phyloP scores from a whole-genome alignment of 306 rosid genomes.

The Lupinus albus region DNA sequence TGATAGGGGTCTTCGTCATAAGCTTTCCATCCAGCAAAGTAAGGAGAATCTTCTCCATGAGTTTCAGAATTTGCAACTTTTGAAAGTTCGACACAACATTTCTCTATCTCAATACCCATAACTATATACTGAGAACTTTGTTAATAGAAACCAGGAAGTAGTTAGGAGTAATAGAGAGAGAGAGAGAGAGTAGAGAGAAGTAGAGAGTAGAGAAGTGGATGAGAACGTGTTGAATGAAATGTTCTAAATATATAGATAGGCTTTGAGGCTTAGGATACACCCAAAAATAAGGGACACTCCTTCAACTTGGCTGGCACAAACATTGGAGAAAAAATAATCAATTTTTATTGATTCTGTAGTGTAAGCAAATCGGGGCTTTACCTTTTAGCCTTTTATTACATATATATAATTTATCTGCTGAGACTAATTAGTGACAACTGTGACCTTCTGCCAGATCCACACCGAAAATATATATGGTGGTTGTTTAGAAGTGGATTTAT shows the following conservation, averaged over 20 bases:
- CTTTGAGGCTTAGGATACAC: constrained; percentile 32
- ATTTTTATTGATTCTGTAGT: constrained; percentile 50
- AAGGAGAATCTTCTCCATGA: constrained; percentile 93
- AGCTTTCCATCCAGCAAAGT: constrained; percentile 97
- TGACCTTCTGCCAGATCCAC: constrained; percentile 53
- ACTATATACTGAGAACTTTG: background rate
- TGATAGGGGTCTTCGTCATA: constrained; percentile 84
- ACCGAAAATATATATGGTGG: constrained; percentile 50
- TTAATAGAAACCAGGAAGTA: constrained; percentile 28
- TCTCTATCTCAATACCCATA: constrained; percentile 70
- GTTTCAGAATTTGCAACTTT: constrained; percentile 73
- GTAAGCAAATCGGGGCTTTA: constrained; percentile 55
- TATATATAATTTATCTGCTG: constrained; percentile 36
- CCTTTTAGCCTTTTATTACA: constrained; percentile 41
- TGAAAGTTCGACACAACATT: constrained; percentile 62
- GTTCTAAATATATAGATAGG: constrained; percentile 52
- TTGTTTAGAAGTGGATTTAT: constrained; percentile 42
- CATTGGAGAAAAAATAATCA: constrained; percentile 15
- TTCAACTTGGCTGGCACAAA: constrained; percentile 40
- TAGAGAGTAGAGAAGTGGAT: constrained; percentile 17
- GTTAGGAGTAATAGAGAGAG: constrained; percentile 34
- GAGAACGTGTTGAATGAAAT: constrained; percentile 53
- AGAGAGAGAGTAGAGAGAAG: background rate
- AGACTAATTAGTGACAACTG: constrained; percentile 60
- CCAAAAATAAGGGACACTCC: constrained; percentile 3